Evolutionary conservation across 371 early-diverging fungal genomes (phyloP), one percentile per base, ranked within the genome.

Genomic region (Catenaria anguillulae): DNA sequence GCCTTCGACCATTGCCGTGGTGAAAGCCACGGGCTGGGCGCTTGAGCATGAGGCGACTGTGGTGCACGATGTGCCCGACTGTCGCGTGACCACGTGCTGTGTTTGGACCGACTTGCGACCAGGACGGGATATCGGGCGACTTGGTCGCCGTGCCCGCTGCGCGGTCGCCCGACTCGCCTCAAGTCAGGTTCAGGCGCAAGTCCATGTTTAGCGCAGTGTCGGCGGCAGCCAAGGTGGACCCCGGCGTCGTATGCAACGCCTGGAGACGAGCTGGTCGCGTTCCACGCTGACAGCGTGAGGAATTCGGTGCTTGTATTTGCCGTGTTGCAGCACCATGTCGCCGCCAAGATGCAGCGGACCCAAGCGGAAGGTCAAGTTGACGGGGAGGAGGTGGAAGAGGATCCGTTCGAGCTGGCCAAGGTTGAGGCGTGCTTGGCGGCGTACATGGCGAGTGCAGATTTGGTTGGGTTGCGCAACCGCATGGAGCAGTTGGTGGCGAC

Each of bases 21-120:
- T 23, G 17, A 17, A 33, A 19, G 24, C 29, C 29, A 62, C 40
- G 36, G 61, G 33, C 13, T 35, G 6, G 31, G 65, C 40, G 40
- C 64, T 76, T 33, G 74, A 73, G 60, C 63, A 65, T 63, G 71
- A 76, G 65, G 74, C 74, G 61, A 67, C 69, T 46, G 58, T 67
- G 26, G 68, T 69, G 13, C 77, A 73, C 36, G 77, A 76, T 58
- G 42, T 36, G 62, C 67, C 12, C 60, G 73, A 23, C 60, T 76
- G 8, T 58, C 33, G n/a, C 55, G 75, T 31, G 75, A 74, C 61
- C 48, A 37, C 37, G 35, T 24, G 56, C n/a, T 12, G 56, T 56
- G n/a, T 56, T 56, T 23, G 56, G 56, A 0, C 35, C 34, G n/a
- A n/a, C n/a, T n/a, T n/a, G n/a, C n/a, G n/a, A n/a, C 2, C 29